These are phyloP conservation scores for Picea abies DNA, from an alignment of 83 land plant species.

Conservation along the genomic window DNA sequence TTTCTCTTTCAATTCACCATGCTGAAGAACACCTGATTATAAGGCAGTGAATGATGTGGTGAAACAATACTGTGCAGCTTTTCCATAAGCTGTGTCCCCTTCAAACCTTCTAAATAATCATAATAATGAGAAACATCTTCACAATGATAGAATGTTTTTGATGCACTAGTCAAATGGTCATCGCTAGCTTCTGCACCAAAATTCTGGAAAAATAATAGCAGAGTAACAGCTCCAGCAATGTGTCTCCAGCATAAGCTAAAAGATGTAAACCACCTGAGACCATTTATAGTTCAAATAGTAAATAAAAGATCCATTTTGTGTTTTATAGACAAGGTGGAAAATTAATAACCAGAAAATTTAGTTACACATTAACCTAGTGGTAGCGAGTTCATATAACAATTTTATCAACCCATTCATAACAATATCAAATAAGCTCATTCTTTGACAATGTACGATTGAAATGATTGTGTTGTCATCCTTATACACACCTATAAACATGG, in stretches of 20 bases:
- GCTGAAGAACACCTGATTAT: conserved; percentile 30
- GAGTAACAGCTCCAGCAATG: neutral
- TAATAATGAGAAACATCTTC: conserved; percentile 36
- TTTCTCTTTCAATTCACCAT: neutral
- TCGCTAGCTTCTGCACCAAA: conserved; percentile 3
- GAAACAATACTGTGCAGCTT: conserved; percentile 31
- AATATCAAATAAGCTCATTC: neutral
- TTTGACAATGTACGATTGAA: neutral
- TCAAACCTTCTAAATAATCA: conserved; percentile 9
- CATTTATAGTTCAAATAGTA: neutral
- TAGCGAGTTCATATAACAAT: neutral
- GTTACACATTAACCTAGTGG: neutral
- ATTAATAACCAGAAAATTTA: neutral
- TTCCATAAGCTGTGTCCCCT: conserved; percentile 25
- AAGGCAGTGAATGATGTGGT: conserved; percentile 29
- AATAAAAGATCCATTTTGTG: neutral
- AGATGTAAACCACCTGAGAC: neutral
- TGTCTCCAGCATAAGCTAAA: neutral
- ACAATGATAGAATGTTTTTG: conserved; percentile 18
- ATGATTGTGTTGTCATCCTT: neutral
- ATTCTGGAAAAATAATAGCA: neutral
- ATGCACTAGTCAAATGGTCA: neutral
- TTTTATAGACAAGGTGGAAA: neutral
- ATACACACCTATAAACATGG: no score
- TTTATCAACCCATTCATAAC: neutral